Evolutionary conservation across 2,329 filamentous ascomycete species (phyloP), one percentile per base, ranked within the genome.

Genomic region (Coniochaeta sp.): DNA sequence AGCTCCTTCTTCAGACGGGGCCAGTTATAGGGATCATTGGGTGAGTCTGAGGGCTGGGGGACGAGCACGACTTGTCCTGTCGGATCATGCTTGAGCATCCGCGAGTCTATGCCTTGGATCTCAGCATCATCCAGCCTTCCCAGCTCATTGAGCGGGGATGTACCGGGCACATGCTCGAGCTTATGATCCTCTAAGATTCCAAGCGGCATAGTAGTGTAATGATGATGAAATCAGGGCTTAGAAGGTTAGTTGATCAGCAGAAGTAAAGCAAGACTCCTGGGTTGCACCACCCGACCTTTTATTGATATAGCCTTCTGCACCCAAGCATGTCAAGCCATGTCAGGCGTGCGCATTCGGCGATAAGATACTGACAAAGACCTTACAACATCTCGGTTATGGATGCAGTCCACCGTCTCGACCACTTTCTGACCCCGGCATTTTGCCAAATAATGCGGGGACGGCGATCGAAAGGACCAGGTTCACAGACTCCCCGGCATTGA

Each of bases 11-110:
- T 69, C 62, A 70, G 68, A 58, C 67, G 64, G 32, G 74, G 73
- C 78, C 78, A 80, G 65, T 79, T 79, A 59, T 79, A 71, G 12
- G 78, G 78, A 62, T 81, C 78, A 62, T 79, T 77, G 8, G 76
- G 75, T 17, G 75, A 77, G 54, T 74, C 71, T 9, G 77, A 78
- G 10, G 80, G 80, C 60, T 78, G 77, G 6, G 80, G 80, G 12
- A 76, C 74, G n/a, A 82, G 72, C n/a, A 79, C 72, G 57, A 81
- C 74, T 52, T 78, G 58, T 24, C 66, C 66, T 10, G 58, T 65
- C 26, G 64, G 59, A 40, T 70, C 69, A 58, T 67, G 68, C 62
- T 70, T 70, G 30, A 70, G 30, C 26, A 64, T 59, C 30, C 61
- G 60, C 1, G 58, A 47, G 57, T 65, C 63, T 22, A 65, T 28